Percentiles rank a stretch among this genome's conserved stretches.
Evolutionary conservation across 768 basidiomycete species (phyloP).

Genomic region (Suillus subaureus): DNA sequence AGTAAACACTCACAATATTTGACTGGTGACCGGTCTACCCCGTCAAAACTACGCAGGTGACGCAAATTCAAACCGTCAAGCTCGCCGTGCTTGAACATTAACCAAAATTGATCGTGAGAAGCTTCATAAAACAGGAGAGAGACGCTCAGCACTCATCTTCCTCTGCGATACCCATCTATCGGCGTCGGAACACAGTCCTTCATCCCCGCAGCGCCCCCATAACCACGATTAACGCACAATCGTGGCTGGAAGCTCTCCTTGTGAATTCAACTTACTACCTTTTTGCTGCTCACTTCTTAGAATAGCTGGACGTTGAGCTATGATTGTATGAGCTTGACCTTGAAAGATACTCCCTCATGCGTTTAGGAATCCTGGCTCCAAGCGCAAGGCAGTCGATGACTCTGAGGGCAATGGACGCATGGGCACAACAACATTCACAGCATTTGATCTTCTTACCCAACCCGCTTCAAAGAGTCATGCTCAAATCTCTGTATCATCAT

Average conservation of each 20-base stretch:
- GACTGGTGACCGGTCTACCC: neutral
- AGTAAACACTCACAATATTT: neutral
- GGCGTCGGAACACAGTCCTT: neutral
- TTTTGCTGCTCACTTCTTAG: constrained; percentile 13
- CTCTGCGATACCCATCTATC: constrained; percentile 40
- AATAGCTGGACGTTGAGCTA: constrained; percentile 9
- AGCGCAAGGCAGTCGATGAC: neutral
- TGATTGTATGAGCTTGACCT: neutral
- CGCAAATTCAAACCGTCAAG: neutral
- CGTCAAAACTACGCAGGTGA: neutral
- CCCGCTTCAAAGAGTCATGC: no score
- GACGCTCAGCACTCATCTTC: constrained; percentile 45
- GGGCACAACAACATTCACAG: no score
- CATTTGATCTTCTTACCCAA: no score
- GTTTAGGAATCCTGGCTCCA: neutral
- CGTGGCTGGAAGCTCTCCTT: constrained; percentile 84
- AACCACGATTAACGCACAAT: constrained; percentile 61
- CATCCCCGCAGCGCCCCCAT: constrained; percentile 18
- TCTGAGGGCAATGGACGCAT: no score
- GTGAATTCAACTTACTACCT: constrained; percentile 52
- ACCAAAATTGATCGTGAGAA: neutral
- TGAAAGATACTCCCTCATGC: neutral
- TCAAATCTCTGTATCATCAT: no score
- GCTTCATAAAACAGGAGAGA: neutral
- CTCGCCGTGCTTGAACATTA: neutral